Conservation (phyloP, 176 grass and related monocot species). For the Rhipidocladum racemiflorum region DNA sequence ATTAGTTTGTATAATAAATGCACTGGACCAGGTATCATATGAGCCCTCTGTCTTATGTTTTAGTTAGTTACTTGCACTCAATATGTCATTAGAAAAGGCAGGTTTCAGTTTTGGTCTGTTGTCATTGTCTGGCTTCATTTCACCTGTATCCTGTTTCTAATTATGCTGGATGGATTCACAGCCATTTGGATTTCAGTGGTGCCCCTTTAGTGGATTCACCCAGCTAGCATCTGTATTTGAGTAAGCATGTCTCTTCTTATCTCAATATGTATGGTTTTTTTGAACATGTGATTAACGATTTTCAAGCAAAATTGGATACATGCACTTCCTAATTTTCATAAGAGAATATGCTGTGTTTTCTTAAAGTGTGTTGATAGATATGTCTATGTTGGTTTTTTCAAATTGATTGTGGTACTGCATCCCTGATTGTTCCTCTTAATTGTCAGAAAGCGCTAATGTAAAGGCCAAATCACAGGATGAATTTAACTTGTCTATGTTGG, state of each 20-base stretch:
- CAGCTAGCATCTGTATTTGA: slow-evolving; percentile 85
- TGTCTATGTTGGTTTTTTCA: not conserved
- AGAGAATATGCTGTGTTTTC: not conserved
- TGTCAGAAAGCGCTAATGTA: slow-evolving; percentile 6
- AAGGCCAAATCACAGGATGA: not conserved
- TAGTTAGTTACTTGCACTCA: slow-evolving; percentile 13
- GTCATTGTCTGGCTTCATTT: slow-evolving; percentile 8
- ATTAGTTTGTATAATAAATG: not conserved
- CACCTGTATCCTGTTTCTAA: slow-evolving; percentile 17
- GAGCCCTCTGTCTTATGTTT: not conserved
- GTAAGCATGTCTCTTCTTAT: slow-evolving; percentile 60
- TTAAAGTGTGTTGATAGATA: not conserved
- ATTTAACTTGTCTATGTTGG: not conserved
- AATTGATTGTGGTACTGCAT: not conserved
- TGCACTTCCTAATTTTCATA: not conserved
- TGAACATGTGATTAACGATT: slow-evolving; percentile 13
- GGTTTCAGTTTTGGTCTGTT: slow-evolving; percentile 18
- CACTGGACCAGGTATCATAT: not conserved
- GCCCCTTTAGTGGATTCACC: slow-evolving; percentile 86
- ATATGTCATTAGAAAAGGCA: slow-evolving; percentile 20
- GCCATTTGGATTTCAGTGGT: slow-evolving; percentile 97
- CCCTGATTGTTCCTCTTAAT: not conserved
- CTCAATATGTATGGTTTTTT: slow-evolving; percentile 8
- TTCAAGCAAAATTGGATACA: slow-evolving; percentile 9
- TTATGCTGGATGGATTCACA: slow-evolving; percentile 47